A percentile compares a stretch with the other conserved stretches of the same genome.
phyloP scores from a whole-genome alignment of 2,329 filamentous ascomycete genomes.

The Metarhizium sp. region DNA sequence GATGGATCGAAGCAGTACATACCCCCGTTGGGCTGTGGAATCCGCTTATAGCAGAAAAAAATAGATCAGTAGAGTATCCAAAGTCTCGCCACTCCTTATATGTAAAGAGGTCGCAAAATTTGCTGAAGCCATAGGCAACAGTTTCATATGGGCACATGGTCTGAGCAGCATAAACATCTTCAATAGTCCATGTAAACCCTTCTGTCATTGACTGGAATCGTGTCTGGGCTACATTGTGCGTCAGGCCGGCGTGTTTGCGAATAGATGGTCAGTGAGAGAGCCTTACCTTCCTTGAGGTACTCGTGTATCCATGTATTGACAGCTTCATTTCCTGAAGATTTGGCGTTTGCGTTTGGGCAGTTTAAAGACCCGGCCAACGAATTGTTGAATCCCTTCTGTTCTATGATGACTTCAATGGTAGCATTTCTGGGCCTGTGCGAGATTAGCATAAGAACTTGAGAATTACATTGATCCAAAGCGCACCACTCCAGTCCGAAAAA shows the following conservation, averaged over 20 bases:
- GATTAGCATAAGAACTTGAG: neutral
- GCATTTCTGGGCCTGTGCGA: conserved; percentile 50
- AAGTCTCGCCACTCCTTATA: conserved; percentile 66
- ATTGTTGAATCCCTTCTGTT: conserved; percentile 56
- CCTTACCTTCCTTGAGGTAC: conserved; percentile 52
- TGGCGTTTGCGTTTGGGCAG: conserved; percentile 52
- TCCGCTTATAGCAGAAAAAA: conserved; percentile 50
- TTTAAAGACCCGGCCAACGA: conserved; percentile 58
- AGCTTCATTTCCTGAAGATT: conserved; percentile 42
- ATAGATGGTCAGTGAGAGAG: neutral
- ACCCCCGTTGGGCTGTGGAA: conserved; percentile 57
- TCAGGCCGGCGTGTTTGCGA: neutral
- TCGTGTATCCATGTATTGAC: conserved; percentile 48
- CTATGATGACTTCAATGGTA: conserved; percentile 64
- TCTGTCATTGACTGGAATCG: conserved; percentile 48
- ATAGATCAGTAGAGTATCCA: conserved; percentile 61
- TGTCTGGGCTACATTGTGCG: conserved; percentile 36
- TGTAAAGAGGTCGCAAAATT: conserved; percentile 66
- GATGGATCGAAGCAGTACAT: conserved; percentile 14
- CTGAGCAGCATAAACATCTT: conserved; percentile 59
- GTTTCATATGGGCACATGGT: conserved; percentile 71
- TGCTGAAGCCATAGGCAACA: conserved; percentile 64
- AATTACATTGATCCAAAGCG: conserved; percentile 1
- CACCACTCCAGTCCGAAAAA: conserved; percentile 68
- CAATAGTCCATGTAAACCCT: conserved; percentile 52